phyloP scores from a whole-genome alignment of 2,329 filamentous ascomycete species.

The Paraphaeosphaeria sporulosa region DNA sequence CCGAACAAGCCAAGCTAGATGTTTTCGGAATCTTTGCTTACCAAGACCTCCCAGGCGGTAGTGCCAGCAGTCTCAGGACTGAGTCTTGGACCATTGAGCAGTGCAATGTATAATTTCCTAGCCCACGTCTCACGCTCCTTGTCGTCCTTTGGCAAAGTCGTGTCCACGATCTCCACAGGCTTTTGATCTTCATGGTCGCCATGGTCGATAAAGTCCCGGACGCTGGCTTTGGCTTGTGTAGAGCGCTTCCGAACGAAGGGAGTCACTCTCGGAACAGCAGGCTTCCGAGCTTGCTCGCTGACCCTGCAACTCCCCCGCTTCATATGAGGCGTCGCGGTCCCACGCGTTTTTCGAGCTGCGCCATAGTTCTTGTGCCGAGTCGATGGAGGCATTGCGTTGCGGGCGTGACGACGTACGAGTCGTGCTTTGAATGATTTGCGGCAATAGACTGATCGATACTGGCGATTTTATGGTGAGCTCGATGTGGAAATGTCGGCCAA shows the following conservation, averaged over 20 bases:
- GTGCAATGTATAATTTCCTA: background rate
- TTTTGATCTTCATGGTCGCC: background rate
- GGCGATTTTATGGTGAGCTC: background rate
- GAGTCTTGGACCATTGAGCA: background rate
- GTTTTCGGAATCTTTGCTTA: background rate
- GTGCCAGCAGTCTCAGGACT: background rate
- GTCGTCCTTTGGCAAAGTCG: background rate
- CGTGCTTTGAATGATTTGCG: background rate
- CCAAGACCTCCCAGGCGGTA: background rate
- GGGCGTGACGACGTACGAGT: background rate
- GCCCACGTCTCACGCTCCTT: background rate
- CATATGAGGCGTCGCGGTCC: background rate
- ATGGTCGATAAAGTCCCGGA: no score
- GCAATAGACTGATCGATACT: background rate
- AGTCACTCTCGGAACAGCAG: background rate
- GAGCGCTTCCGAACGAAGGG: background rate
- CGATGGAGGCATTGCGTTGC: background rate
- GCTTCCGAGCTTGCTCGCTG: background rate
- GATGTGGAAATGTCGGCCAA: background rate
- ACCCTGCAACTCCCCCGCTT: background rate
- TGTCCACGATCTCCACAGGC: background rate
- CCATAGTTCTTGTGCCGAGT: background rate
- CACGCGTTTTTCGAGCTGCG: background rate
- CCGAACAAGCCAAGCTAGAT: background rate
- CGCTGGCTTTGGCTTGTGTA: background rate